Evolutionary conservation across 2,329 filamentous ascomycete genomes (phyloP).

Genomic region (Penicillium sp.): DNA sequence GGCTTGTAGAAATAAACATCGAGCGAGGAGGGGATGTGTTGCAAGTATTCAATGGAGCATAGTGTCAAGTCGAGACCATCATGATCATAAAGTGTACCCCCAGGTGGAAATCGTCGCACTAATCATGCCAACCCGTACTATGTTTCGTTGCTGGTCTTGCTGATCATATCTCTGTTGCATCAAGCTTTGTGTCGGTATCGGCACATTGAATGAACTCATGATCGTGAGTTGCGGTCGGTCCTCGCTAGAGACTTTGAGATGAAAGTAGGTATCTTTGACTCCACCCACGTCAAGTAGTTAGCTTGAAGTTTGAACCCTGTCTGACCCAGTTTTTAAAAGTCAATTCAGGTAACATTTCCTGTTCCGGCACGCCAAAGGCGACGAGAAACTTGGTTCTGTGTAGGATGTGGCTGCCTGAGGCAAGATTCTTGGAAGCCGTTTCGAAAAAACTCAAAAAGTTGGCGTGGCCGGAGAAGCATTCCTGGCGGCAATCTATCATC

Average conservation of each 20-base stretch:
- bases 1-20: too few species aligned
- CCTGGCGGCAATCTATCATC: not conserved
- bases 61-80: too few species aligned
- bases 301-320: not conserved
- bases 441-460: not conserved
- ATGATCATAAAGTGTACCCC: too few species aligned
- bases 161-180: not conserved
- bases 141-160: not conserved
- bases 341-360: not conserved
- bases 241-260: not conserved
- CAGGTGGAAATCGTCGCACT: too few species aligned
- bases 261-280: not conserved
- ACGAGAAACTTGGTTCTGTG: not conserved
- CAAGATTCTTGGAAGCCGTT: conserved; percentile 7
- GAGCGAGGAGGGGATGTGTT: too few species aligned
- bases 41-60: too few species aligned
- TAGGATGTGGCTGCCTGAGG: conserved; percentile 2
- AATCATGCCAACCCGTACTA: not conserved
- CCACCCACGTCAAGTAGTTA: not conserved
- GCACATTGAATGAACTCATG: not conserved
- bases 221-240: not conserved
- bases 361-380: not conserved
- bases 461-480: not conserved
- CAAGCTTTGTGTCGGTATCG: not conserved
- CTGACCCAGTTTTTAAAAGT: not conserved